These are phyloP conservation scores for Trichophyton verrucosum DNA, from an alignment of 2,329 filamentous ascomycete species.

Conservation along the genomic window DNA sequence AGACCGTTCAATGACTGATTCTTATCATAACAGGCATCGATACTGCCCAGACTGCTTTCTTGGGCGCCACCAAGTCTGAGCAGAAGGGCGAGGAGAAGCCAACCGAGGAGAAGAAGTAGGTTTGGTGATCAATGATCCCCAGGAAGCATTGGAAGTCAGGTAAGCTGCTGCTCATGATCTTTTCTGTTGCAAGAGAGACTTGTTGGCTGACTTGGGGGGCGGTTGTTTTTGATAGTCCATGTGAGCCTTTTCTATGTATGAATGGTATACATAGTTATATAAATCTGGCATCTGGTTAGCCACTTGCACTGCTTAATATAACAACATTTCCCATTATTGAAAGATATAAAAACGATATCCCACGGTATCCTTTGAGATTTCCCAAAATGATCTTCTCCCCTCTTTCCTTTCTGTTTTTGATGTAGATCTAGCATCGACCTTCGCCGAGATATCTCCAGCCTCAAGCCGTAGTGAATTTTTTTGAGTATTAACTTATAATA, in stretches of 20 bases:
- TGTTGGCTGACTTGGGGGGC: not conserved
- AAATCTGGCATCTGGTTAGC: not conserved
- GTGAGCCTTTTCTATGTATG: not conserved
- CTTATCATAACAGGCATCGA: not conserved
- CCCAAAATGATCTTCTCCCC: not conserved
- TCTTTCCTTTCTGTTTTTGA: too few relatives aligned
- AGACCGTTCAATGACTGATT: not conserved
- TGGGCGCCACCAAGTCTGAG: not conserved
- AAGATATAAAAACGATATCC: too few relatives aligned
- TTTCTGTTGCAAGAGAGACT: not conserved
- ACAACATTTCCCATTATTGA: not conserved
- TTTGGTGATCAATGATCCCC: not conserved
- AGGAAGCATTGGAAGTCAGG: not conserved
- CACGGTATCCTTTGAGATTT: too few relatives aligned
- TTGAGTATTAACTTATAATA: too few relatives aligned
- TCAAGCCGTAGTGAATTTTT: not conserved
- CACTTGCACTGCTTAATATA: not conserved
- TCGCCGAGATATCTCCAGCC: not conserved
- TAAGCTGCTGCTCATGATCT: not conserved
- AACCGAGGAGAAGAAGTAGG: constrained; percentile 1
- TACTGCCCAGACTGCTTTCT: not conserved
- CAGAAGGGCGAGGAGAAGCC: not conserved
- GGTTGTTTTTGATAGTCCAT: not conserved
- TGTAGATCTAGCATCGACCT: not conserved
- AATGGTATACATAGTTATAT: not conserved